phyloP scores from a whole-genome alignment of 371 early-diverging fungal genomes.

The Neoconidiobolus thromboides region DNA sequence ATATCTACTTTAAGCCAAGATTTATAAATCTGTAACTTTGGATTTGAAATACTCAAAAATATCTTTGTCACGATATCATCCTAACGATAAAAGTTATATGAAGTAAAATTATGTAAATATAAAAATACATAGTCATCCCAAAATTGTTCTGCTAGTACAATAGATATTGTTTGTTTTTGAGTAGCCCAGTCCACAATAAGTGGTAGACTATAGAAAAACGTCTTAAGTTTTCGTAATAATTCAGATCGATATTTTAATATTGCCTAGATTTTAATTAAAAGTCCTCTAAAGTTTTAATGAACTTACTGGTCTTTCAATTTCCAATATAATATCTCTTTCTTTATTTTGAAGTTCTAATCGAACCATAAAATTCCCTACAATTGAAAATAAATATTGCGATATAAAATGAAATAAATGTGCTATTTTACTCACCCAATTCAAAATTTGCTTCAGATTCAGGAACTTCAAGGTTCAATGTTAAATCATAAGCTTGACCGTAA shows the following conservation, averaged over 20 bases:
- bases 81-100: not conserved
- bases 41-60: not conserved
- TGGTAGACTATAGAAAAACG: not conserved
- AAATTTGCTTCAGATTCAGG: constrained; percentile 1
- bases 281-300: not conserved
- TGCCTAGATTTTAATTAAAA: not conserved
- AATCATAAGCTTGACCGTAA: not conserved
- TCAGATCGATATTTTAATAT: not conserved
- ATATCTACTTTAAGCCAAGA: not conserved
- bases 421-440: not conserved
- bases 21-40: not conserved
- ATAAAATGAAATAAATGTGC: not conserved
- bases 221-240: not conserved
- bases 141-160: not conserved
- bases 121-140: constrained; percentile 1
- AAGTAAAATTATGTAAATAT: not conserved
- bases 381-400: not conserved
- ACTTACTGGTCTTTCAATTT: not conserved
- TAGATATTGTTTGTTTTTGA: not conserved
- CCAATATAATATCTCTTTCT: not conserved
- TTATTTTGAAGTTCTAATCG: not conserved
- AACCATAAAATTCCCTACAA: constrained; percentile 3
- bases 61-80: not conserved
- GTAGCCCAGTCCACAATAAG: not conserved
- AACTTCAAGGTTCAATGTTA: not conserved